Base-by-base conservation (phyloP, 2,329 filamentous ascomycete genomes). In the Microsporum ferrugineum region DNA sequence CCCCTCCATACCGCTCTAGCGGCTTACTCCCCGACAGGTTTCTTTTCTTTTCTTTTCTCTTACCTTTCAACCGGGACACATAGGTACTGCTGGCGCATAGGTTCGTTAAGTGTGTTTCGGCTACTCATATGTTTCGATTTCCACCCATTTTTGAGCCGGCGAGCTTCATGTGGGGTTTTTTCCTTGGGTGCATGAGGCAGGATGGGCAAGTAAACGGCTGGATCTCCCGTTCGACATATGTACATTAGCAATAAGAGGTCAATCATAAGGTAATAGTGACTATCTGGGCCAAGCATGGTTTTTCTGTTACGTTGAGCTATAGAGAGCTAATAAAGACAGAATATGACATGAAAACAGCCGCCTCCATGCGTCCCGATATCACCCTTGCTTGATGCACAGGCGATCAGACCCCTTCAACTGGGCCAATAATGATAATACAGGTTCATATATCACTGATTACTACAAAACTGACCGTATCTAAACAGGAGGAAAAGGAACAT, bases 181-280 rank as follows among this genome's bases (percentile, higher is more conserved):
- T 55, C 51, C 51, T 55, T 55, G 51, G 51, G 51, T 55, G 51
- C 51, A 55, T 55, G 51, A 51, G 51, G 51, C 43, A 47, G 43
- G 43, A 47, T 55, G 31, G 51, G 51, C 51, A 55, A n/a, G 51
- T 55, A 55, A 29, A 55, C 51, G 51, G 51, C 51, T 55, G 51
- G 51, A 2, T 55, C 29, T 23, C 51, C 33, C 51, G 51, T 55
- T 55, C 51, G 51, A 55, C 51, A 55, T 34, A 34, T 55, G 51
- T 55, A 55, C 51, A 55, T 55, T 55, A 55, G 51, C 51, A 55
- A 34, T 55, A 55, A 23, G 51, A 55, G 31, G n/a, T 55, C 51
- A 55, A 34, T 36, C 8, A 55, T 55, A 14, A 36, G 33, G 51
- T 55, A 55, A 55, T 55, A 55, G 51, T 55, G 31, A 31, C 7